phyloP scores from a whole-genome alignment of 164 flowering plant species.

The Echeveria elegans region DNA sequence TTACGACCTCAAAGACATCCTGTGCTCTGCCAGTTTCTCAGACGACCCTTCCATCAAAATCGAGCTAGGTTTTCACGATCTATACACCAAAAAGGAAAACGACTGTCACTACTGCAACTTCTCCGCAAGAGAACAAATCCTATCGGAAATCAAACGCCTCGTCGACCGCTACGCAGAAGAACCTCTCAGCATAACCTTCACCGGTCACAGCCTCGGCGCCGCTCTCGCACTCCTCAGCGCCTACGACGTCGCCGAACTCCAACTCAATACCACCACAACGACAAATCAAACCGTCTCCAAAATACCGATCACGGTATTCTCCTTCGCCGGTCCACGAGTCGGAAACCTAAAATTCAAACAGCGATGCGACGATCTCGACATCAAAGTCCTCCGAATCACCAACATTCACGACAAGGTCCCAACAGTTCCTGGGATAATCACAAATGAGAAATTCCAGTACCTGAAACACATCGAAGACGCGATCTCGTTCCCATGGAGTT shows the following conservation, averaged over 20 bases:
- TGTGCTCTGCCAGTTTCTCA: conserved; percentile 37
- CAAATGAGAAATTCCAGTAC: conserved; percentile 47
- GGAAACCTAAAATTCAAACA: conserved; percentile 68
- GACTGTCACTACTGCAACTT: conserved; percentile 37
- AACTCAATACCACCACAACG: conserved; percentile 21
- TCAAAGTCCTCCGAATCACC: conserved; percentile 52
- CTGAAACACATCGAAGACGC: conserved; percentile 40
- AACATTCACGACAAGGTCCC: conserved; percentile 77
- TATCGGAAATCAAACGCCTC: conserved; percentile 44
- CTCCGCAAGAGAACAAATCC: conserved; percentile 63
- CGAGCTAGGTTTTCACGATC: conserved; percentile 64
- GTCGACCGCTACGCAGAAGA: conserved; percentile 38
- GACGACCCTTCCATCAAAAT: conserved; percentile 44
- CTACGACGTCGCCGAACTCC: conserved; percentile 62
- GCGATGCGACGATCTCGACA: conserved; percentile 52
- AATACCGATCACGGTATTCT: conserved; percentile 50
- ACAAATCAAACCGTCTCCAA: background rate
- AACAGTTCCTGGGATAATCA: conserved; percentile 58
- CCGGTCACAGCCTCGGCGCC: conserved; percentile 67
- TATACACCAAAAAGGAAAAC: conserved; percentile 54
- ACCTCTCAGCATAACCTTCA: conserved; percentile 51
- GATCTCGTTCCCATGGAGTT: conserved; percentile 65
- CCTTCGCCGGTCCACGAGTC: conserved; percentile 73
- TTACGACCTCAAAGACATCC: conserved; percentile 57
- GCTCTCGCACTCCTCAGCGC: conserved; percentile 59